These are phyloP conservation scores for Phytopythium litorale DNA, from an alignment of 352 stramenopile species.

Conservation along the genomic window DNA sequence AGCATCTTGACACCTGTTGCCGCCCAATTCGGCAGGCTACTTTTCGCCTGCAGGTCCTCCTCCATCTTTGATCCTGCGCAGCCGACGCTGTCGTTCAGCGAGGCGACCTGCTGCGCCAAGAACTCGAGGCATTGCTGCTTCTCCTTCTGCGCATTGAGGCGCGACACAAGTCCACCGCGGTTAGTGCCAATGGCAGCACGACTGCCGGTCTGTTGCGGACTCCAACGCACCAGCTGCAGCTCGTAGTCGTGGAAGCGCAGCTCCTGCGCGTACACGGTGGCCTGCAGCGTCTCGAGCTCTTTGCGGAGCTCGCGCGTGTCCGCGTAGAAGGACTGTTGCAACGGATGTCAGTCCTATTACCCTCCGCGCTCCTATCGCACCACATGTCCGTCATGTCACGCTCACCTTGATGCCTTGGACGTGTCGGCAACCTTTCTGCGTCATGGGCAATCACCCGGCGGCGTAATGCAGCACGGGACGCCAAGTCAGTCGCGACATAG, in stretches of 20 bases:
- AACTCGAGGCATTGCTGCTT: slow-evolving; percentile 52
- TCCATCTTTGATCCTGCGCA: background rate
- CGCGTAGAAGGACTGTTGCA: slow-evolving; percentile 47
- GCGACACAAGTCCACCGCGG: background rate
- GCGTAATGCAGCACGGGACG: background rate
- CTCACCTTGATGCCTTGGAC: slow-evolving; percentile 67
- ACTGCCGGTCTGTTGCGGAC: background rate
- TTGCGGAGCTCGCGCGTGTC: slow-evolving; percentile 46
- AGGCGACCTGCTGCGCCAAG: slow-evolving; percentile 27
- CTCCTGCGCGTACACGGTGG: slow-evolving; percentile 62
- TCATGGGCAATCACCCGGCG: background rate
- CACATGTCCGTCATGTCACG: no score
- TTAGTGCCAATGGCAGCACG: background rate
- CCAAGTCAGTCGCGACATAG: slow-evolving; percentile 2
- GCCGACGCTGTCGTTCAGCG: slow-evolving; percentile 20
- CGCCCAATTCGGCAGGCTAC: slow-evolving; percentile 24
- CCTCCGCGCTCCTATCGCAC: no score
- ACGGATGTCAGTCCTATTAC: background rate
- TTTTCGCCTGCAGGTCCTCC: background rate
- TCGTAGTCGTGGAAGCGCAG: slow-evolving; percentile 43
- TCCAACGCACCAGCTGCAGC: slow-evolving; percentile 33
- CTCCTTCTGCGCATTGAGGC: slow-evolving; percentile 30
- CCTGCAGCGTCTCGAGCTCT: slow-evolving; percentile 52
- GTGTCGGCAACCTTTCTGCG: slow-evolving; percentile 67
- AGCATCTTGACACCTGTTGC: slow-evolving; percentile 33